phyloP scores from a whole-genome alignment of 2,329 filamentous ascomycete genomes.

The Fusarium foetens region DNA sequence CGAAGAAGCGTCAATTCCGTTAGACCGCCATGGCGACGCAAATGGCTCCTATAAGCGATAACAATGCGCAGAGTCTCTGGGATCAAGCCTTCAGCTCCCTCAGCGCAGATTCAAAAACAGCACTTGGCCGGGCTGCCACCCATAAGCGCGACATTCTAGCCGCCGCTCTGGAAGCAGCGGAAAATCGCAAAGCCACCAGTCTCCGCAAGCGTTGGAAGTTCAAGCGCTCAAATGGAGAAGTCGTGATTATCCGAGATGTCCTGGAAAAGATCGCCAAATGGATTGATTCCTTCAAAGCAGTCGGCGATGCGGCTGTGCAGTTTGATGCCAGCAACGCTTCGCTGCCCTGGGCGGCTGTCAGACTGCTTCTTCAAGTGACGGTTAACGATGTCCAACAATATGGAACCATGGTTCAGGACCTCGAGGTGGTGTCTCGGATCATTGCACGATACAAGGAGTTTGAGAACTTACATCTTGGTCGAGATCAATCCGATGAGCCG shows the following conservation, averaged over 20 bases:
- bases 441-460: neutral
- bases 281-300: slow-evolving; percentile 3
- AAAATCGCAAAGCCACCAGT: neutral
- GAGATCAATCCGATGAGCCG: neutral
- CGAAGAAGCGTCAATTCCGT: rapidly evolving
- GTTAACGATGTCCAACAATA: neutral
- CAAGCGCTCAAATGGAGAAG: slow-evolving; percentile 3
- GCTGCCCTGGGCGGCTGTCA: slow-evolving; percentile 9
- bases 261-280: slow-evolving; percentile 13
- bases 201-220: slow-evolving; percentile 16
- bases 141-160: slow-evolving; percentile 1
- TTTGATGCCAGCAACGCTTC: slow-evolving; percentile 6
- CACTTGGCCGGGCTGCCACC: neutral
- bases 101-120: neutral
- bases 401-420: neutral
- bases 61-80: neutral
- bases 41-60: rapidly evolving
- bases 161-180: neutral
- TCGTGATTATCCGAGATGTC: slow-evolving; percentile 9
- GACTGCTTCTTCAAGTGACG: slow-evolving; percentile 1
- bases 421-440: neutral
- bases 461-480: neutral
- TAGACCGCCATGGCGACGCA: rapidly evolving
- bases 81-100: neutral
- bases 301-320: neutral